Evolutionary conservation across 306 rosid genomes (phyloP).

Genomic region (Clitoria ternatea): DNA sequence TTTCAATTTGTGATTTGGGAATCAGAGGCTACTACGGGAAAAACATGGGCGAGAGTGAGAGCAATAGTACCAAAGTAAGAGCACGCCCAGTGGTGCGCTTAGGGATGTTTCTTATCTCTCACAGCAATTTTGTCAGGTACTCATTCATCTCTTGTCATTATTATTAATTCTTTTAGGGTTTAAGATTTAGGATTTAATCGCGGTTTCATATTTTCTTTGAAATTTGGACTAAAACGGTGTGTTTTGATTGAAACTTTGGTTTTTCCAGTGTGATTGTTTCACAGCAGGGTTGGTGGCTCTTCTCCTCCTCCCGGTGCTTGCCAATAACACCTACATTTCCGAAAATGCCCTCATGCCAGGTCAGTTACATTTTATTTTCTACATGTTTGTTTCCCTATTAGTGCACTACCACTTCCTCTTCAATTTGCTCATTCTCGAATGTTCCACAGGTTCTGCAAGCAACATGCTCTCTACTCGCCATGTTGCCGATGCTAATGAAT

Average conservation of each 20-base stretch:
- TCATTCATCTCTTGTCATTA: neutral
- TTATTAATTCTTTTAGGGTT: no score
- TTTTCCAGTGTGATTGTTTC: constrained; percentile 59
- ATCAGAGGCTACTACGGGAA: neutral
- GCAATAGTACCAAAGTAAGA: constrained; percentile 28
- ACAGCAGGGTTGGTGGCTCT: constrained; percentile 71
- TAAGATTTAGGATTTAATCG: no score
- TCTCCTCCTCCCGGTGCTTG: constrained; percentile 75
- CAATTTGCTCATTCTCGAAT: neutral
- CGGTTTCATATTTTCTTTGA: no score
- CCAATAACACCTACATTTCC: constrained; percentile 89
- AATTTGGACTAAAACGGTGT: no score
- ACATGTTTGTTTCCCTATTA: neutral
- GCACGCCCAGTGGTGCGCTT: constrained; percentile 66
- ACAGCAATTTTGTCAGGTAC: constrained; percentile 67
- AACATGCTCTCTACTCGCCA: constrained; percentile 70
- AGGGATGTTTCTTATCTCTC: constrained; percentile 70
- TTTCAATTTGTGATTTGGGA: neutral
- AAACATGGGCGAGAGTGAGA: constrained; percentile 40
- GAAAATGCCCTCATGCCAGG: constrained; percentile 99
- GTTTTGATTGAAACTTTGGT: neutral
- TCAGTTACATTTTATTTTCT: neutral
- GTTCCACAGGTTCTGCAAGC: constrained; percentile 60
- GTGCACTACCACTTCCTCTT: neutral
- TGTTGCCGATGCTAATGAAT: constrained; percentile 55